Evolutionary conservation across 176 grass and related monocot species (phyloP).

Genomic region (Oryza brachyantha): DNA sequence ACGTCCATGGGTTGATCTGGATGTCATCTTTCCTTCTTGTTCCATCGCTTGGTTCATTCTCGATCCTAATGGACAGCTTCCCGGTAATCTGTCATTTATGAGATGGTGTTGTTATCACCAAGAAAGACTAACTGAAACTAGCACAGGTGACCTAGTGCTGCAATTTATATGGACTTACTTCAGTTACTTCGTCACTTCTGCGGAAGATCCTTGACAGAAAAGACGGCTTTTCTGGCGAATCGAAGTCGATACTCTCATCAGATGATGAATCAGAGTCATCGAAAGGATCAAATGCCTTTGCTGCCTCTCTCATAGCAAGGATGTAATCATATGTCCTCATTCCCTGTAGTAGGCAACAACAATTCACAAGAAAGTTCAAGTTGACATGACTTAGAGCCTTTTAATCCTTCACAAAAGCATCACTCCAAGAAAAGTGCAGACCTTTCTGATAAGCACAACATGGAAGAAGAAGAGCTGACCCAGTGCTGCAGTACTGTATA

Average conservation of each 20-base stretch:
- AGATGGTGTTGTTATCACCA: slow-evolving; percentile 21
- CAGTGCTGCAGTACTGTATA: slow-evolving; percentile 73
- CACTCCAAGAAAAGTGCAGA: not conserved
- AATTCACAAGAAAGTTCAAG: not conserved
- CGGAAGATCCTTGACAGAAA: slow-evolving; percentile 59
- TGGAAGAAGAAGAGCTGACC: slow-evolving; percentile 98
- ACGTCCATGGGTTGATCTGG: slow-evolving; percentile 83
- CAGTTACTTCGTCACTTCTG: slow-evolving; percentile 45
- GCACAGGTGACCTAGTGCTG: not conserved
- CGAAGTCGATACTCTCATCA: slow-evolving; percentile 65
- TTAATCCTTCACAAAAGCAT: not conserved
- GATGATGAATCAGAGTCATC: slow-evolving; percentile 75
- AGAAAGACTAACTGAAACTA: not conserved
- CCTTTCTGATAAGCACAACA: slow-evolving; percentile 92
- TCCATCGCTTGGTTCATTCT: slow-evolving; percentile 48
- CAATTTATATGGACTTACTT: slow-evolving; percentile 38
- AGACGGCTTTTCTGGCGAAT: slow-evolving; percentile 61
- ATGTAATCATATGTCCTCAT: slow-evolving; percentile 99
- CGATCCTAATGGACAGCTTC: slow-evolving; percentile 80
- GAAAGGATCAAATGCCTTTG: slow-evolving; percentile 58
- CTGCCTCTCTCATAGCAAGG: slow-evolving; percentile 85
- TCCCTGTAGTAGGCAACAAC: slow-evolving; percentile 44
- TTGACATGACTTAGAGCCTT: not conserved
- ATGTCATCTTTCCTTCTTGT: slow-evolving; percentile 55
- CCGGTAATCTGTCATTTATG: slow-evolving; percentile 48